These are phyloP conservation scores for Tephrocybe sp. DNA, from an alignment of 768 basidiomycete species.

Conservation along the genomic window DNA sequence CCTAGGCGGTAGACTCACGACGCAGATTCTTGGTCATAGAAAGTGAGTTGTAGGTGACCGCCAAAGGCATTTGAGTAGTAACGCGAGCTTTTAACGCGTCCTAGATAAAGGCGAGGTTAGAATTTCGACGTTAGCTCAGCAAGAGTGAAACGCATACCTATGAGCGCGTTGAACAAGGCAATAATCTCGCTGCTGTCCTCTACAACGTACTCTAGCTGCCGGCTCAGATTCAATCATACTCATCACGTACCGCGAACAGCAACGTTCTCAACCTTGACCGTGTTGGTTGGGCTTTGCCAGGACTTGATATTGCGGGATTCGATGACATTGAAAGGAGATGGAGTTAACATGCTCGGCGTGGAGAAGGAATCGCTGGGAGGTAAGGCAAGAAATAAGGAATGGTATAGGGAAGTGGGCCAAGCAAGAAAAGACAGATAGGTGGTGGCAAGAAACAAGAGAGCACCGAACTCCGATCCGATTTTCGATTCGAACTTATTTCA, in stretches of 20 bases:
- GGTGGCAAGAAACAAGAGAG: constrained; percentile 18
- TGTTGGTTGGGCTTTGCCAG: constrained; percentile 32
- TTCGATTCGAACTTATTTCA: neutral
- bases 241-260: constrained; percentile 34
- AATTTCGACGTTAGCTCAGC: neutral
- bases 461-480: constrained; percentile 16
- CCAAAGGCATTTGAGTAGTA: constrained; percentile 38
- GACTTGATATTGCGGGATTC: constrained; percentile 29
- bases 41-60: constrained; percentile 50
- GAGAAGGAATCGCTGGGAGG: constrained; percentile 17
- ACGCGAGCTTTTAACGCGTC: constrained; percentile 49
- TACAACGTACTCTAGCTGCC: neutral
- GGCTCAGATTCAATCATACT: neutral
- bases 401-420: constrained; percentile 13
- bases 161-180: constrained; percentile 55
- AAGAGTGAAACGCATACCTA: constrained; percentile 38
- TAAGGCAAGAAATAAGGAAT: constrained; percentile 17
- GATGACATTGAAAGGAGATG: constrained; percentile 6
- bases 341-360: constrained; percentile 14
- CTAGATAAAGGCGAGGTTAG: constrained; percentile 26
- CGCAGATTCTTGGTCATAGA: constrained; percentile 51
- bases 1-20: constrained; percentile 33
- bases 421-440: constrained; percentile 18
- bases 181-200: constrained; percentile 47
- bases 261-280: constrained; percentile 52